These are phyloP conservation scores for Penicillium paneum DNA, from an alignment of 2,329 filamentous ascomycete genomes.

Conservation along the genomic window DNA sequence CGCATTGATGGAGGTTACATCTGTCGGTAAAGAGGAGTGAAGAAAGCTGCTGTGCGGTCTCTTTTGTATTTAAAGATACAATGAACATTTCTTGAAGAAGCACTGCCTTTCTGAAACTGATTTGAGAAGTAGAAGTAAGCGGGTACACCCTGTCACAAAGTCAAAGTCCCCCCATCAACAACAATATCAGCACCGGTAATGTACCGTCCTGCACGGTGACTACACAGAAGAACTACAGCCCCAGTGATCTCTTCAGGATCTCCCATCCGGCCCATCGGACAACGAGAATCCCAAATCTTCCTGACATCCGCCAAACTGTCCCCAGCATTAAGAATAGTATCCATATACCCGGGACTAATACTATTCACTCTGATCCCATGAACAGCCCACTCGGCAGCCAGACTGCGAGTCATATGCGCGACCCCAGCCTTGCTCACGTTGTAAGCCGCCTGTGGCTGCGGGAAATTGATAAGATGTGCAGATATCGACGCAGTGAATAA, in stretches of 20 bases:
- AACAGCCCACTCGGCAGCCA: constrained; percentile 70
- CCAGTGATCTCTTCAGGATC: constrained; percentile 61
- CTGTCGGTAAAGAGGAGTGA: neutral
- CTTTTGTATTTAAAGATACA: neutral
- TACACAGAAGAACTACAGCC: constrained; percentile 59
- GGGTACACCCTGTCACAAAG: neutral
- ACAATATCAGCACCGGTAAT: constrained; percentile 67
- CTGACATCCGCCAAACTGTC: constrained; percentile 55
- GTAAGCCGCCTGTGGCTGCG: constrained; percentile 69
- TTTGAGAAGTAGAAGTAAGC: neutral
- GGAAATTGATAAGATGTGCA: constrained; percentile 66
- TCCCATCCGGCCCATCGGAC: constrained; percentile 65
- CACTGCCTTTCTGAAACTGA: too few relatives aligned
- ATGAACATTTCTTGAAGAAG: neutral
- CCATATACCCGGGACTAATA: constrained; percentile 73
- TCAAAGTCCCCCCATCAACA: constrained; percentile 55
- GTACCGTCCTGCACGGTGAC: constrained; percentile 58
- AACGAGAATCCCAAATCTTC: constrained; percentile 56
- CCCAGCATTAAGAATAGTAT: constrained; percentile 69
- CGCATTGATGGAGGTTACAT: constrained; percentile 51
- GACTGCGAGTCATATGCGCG: constrained; percentile 58
- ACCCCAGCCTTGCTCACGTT: constrained; percentile 70
- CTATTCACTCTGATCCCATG: constrained; percentile 70
- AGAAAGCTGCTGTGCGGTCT: neutral
- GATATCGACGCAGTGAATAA: constrained; percentile 66